phyloP scores from a whole-genome alignment of 768 basidiomycete genomes.

The Hydnomerulius pinastri region DNA sequence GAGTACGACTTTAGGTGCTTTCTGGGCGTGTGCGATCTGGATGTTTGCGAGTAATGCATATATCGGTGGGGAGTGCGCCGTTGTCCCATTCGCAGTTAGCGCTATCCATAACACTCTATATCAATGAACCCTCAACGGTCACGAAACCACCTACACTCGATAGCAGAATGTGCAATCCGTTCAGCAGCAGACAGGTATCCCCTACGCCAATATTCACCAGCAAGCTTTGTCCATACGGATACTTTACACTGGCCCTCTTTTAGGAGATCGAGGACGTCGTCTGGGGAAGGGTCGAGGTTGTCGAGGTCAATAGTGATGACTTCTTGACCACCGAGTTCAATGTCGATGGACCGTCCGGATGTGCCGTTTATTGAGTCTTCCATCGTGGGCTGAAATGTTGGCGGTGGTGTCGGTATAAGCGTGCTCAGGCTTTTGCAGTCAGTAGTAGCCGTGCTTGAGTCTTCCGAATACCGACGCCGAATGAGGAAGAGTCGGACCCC shows the following conservation, averaged over 20 bases:
- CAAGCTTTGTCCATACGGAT: slow-evolving; percentile 79
- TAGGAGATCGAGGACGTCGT: slow-evolving; percentile 73
- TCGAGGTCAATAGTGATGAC: slow-evolving; percentile 89
- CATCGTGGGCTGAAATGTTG: no score
- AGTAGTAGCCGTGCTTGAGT: no score
- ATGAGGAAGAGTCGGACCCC: no score
- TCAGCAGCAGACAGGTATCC: slow-evolving; percentile 77
- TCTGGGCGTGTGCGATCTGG: slow-evolving; percentile 74
- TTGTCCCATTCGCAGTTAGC: slow-evolving; percentile 50
- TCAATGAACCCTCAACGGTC: slow-evolving; percentile 1
- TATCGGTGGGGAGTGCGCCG: slow-evolving; percentile 64
- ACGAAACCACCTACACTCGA: slow-evolving; percentile 54
- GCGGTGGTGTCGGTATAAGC: no score
- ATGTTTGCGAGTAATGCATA: slow-evolving; percentile 86
- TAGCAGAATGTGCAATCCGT: slow-evolving; percentile 66
- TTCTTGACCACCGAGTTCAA: slow-evolving; percentile 81
- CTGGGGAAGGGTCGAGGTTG: slow-evolving; percentile 76
- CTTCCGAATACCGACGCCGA: no score
- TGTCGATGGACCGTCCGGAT: slow-evolving; percentile 54
- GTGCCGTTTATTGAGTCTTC: slow-evolving; percentile 2
- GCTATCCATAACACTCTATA: slow-evolving; percentile 35
- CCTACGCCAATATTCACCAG: slow-evolving; percentile 86
- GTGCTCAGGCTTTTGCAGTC: no score
- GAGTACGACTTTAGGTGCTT: slow-evolving; percentile 81
- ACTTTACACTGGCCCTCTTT: slow-evolving; percentile 71